Conservation (phyloP, 192 early-diverging fungal species). For the Mortierella hygrophila region DNA sequence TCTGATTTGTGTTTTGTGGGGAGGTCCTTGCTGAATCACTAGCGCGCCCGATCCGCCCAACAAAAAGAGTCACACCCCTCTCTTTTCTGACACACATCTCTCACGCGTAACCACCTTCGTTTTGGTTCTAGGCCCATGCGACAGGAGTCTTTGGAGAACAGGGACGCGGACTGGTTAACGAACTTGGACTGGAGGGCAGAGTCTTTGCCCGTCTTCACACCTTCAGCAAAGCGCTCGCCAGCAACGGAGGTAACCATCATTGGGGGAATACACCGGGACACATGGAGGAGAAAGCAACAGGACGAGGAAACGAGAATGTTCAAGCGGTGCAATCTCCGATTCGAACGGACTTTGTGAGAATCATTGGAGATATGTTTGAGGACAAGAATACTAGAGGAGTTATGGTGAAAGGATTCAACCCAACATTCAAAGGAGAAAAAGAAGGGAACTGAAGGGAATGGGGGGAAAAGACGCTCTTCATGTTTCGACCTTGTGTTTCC, state of each 20-base stretch:
- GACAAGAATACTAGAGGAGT: background rate
- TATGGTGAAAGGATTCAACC: no score
- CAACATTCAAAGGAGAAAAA: background rate
- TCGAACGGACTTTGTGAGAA: background rate
- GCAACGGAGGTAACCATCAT: constrained; percentile 76
- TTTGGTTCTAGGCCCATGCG: constrained; percentile 72
- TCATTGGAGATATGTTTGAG: background rate
- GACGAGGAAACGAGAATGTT: background rate
- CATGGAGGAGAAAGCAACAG: background rate
- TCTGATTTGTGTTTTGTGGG: constrained; percentile 20
- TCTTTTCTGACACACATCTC: background rate
- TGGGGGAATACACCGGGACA: background rate
- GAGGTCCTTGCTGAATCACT: constrained; percentile 3
- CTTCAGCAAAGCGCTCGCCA: constrained; percentile 86
- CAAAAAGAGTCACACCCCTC: constrained; percentile 1
- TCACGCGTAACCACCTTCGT: constrained; percentile 7
- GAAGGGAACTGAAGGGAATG: background rate
- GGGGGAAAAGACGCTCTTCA: no score
- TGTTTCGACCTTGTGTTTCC: background rate
- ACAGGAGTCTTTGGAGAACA: constrained; percentile 80
- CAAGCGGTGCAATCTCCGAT: background rate
- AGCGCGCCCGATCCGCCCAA: no score
- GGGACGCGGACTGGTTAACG: constrained; percentile 76
- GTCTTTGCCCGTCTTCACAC: constrained; percentile 86
- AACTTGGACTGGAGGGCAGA: constrained; percentile 70